A percentile compares a stretch with the other conserved stretches of the same genome.
These are phyloP conservation scores for Pseudisothecium myosuroides DNA, from an alignment of 225 moss, liverwort and hornwort genomes.

Conservation along the genomic window DNA sequence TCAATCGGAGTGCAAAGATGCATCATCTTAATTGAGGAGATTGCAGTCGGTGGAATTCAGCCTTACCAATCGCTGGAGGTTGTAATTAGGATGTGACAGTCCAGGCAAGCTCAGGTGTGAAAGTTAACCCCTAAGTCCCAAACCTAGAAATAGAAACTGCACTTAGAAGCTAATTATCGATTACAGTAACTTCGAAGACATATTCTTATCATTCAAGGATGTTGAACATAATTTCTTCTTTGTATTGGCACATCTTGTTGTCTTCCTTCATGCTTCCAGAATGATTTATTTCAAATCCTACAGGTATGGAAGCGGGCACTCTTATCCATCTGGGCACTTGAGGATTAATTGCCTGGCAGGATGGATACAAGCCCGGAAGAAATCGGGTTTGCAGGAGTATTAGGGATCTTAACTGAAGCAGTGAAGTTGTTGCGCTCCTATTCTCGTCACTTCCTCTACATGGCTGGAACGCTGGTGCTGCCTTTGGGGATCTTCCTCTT, in stretches of 20 bases:
- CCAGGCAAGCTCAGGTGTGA: background rate
- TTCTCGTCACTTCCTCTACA: conserved; percentile 49
- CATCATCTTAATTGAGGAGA: background rate
- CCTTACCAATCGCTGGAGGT: background rate
- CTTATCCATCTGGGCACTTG: background rate
- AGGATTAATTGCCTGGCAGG: background rate
- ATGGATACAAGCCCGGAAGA: conserved; percentile 75
- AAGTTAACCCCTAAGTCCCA: background rate
- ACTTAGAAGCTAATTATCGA: background rate
- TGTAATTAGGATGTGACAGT: background rate
- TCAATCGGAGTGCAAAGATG: background rate
- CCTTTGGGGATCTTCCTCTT: conserved; percentile 59
- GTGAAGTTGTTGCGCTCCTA: conserved; percentile 58
- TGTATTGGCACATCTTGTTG: background rate
- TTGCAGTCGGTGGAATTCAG: background rate
- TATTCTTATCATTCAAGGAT: background rate
- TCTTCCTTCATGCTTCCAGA: background rate
- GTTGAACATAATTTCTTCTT: too few relatives aligned
- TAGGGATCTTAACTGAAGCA: conserved; percentile 49
- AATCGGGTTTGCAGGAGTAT: conserved; percentile 50
- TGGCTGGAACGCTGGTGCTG: conserved; percentile 68
- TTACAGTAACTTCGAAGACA: background rate
- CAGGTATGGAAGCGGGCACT: background rate
- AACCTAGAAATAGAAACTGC: background rate
- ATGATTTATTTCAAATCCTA: background rate